Evolutionary conservation across 331 rosid genomes (phyloP).

Genomic region (Rosa hybrid): DNA sequence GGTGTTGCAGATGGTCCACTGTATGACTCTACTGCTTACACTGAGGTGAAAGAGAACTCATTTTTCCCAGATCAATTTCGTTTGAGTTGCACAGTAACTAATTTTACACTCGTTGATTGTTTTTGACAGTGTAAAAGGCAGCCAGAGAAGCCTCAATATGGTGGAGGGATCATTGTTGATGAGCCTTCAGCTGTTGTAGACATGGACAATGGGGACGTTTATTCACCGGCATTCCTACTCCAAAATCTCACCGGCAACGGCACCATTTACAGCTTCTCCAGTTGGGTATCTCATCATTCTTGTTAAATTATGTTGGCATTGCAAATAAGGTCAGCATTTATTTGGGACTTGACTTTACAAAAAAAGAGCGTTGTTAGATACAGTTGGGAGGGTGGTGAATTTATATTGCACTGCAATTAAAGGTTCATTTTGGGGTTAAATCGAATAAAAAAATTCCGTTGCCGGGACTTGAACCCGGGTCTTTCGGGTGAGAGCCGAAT

Average conservation of each 20-base stretch:
- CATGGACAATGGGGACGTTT: conserved; percentile 5
- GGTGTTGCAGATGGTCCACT: conserved; percentile 76
- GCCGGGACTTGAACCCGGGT: conserved; percentile 72
- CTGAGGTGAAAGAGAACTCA: conserved; percentile 47
- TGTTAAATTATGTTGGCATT: neutral
- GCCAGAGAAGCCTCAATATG: conserved; percentile 60
- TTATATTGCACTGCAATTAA: neutral
- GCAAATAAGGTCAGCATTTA: neutral
- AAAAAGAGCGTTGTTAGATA: neutral
- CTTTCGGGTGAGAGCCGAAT: conserved; percentile 59
- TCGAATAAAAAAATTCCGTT: conserved; percentile 39
- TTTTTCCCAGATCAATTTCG: neutral
- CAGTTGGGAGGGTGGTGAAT: neutral
- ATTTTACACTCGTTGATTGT: neutral
- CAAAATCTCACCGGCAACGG: conserved; percentile 45
- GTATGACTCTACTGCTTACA: conserved; percentile 77
- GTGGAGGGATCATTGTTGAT: conserved; percentile 57
- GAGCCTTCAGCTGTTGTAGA: neutral
- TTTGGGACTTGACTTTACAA: too few species aligned
- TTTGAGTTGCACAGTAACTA: neutral
- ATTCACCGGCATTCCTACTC: conserved; percentile 50
- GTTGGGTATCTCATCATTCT: conserved; percentile 33
- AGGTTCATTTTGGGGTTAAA: neutral
- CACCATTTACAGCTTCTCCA: conserved; percentile 65
- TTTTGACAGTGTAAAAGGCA: conserved; percentile 52